phyloP scores from a whole-genome alignment of 192 early-diverging fungal species.

The Gamsiella multidivaricata region DNA sequence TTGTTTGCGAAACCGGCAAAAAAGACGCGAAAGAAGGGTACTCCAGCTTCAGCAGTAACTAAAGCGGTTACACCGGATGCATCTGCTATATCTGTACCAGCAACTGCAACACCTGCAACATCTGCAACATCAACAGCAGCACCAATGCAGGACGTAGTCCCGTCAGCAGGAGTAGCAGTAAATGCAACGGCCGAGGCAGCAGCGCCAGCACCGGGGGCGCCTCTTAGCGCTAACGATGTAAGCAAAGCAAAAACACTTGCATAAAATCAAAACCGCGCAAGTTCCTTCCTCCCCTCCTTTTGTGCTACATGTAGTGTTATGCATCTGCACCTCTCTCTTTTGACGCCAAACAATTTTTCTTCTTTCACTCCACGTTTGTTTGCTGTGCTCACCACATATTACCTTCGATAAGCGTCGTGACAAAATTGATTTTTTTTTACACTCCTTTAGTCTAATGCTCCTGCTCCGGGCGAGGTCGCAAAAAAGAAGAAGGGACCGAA shows the following conservation, averaged over 20 bases:
- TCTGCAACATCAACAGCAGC: neutral
- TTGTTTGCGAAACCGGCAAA: neutral
- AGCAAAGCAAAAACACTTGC: neutral
- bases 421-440: too few relatives aligned
- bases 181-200: neutral
- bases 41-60: neutral
- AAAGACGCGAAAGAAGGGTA: constrained; percentile 1
- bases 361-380: too few relatives aligned
- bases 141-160: too few relatives aligned
- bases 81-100: neutral
- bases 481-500: constrained; percentile 48
- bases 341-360: too few relatives aligned
- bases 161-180: neutral
- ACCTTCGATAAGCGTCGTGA: too few relatives aligned
- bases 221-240: neutral
- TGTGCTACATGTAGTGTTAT: constrained; percentile 1
- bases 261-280: neutral
- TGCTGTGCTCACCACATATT: too few relatives aligned
- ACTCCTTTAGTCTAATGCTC: neutral
- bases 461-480: constrained; percentile 10
- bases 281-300: too few relatives aligned
- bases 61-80: neutral
- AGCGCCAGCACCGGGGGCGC: neutral
- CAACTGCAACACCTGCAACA: neutral
- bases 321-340: too few relatives aligned